phyloP scores from a whole-genome alignment of 306 rosid genomes.

The Vicia faba region DNA sequence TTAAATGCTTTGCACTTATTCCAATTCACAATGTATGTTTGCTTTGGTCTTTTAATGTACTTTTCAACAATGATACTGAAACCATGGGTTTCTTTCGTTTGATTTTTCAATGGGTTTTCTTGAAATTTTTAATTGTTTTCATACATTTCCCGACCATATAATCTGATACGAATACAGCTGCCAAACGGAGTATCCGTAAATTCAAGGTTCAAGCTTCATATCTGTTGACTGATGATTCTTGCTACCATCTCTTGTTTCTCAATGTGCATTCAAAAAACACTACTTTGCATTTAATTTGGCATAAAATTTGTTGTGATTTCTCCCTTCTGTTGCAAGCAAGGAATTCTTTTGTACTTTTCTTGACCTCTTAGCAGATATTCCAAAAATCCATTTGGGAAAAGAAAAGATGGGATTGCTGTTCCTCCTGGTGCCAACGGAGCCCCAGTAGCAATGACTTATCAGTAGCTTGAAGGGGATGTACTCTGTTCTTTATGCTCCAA shows the following conservation, averaged over 20 bases:
- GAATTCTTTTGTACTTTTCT: slow-evolving; percentile 48
- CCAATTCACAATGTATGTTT: neutral
- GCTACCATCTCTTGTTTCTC: slow-evolving; percentile 2
- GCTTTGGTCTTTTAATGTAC: slow-evolving; percentile 9
- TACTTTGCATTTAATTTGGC: slow-evolving; percentile 13
- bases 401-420: slow-evolving; percentile 69
- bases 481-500: slow-evolving; percentile 83
- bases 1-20: slow-evolving; percentile 22
- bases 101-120: slow-evolving; percentile 7
- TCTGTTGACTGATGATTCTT: slow-evolving; percentile 17
- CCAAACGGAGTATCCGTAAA: slow-evolving; percentile 6
- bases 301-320: slow-evolving; percentile 23
- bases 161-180: neutral
- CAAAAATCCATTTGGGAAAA: slow-evolving; percentile 94
- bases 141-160: neutral
- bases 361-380: slow-evolving; percentile 75
- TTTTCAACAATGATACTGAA: too few relatives aligned
- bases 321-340: slow-evolving; percentile 22
- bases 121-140: slow-evolving; percentile 12
- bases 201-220: slow-evolving; percentile 1
- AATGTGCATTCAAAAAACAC: slow-evolving; percentile 7
- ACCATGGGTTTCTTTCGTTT: neutral
- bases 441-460: slow-evolving; percentile 73
- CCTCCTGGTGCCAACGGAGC: slow-evolving; percentile 73
- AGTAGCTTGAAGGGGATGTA: slow-evolving; percentile 98